Conservation (phyloP, 2,329 filamentous ascomycete genomes). For the Cordyceps cicadae region DNA sequence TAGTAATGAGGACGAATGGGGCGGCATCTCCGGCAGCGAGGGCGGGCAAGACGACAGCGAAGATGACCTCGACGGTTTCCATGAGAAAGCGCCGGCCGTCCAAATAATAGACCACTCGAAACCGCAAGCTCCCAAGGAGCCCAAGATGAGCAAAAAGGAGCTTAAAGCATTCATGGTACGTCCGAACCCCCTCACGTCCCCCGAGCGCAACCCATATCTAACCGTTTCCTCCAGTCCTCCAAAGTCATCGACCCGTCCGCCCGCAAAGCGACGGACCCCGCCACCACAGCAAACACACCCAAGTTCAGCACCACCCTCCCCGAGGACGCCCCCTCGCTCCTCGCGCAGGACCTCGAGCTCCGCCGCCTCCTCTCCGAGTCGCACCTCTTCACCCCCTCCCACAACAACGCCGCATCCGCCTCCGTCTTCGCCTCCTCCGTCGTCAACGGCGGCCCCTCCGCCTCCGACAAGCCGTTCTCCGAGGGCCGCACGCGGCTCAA, state of each 20-base stretch:
- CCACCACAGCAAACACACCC: slow-evolving; percentile 18
- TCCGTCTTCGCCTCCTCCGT: slow-evolving; percentile 37
- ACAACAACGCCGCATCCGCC: slow-evolving; percentile 32
- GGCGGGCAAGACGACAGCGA: slow-evolving; percentile 16
- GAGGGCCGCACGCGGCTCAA: slow-evolving; percentile 68
- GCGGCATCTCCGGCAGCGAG: slow-evolving; percentile 16
- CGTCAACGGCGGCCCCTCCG: slow-evolving; percentile 28
- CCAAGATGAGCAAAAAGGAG: slow-evolving; percentile 55
- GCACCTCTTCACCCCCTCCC: slow-evolving; percentile 58
- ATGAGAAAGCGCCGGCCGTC: slow-evolving; percentile 27
- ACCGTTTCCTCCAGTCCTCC: neutral
- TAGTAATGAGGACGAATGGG: slow-evolving; percentile 19
- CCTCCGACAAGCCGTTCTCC: slow-evolving; percentile 32
- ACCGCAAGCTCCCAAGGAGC: slow-evolving; percentile 27
- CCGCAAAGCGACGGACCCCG: slow-evolving; percentile 21
- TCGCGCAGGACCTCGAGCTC: slow-evolving; percentile 87
- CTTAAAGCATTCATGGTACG: slow-evolving; percentile 70
- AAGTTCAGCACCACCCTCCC: slow-evolving; percentile 28
- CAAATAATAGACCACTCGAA: slow-evolving; percentile 56
- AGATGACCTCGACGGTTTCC: slow-evolving; percentile 13
- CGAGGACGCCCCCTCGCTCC: slow-evolving; percentile 57
- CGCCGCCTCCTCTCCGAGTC: slow-evolving; percentile 88
- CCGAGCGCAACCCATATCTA: no score
- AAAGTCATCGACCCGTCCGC: slow-evolving; percentile 43
- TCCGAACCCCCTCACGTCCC: neutral